These are phyloP conservation scores for Aspergillus neotritici DNA, from an alignment of 2,329 filamentous ascomycete species.

Conservation along the genomic window DNA sequence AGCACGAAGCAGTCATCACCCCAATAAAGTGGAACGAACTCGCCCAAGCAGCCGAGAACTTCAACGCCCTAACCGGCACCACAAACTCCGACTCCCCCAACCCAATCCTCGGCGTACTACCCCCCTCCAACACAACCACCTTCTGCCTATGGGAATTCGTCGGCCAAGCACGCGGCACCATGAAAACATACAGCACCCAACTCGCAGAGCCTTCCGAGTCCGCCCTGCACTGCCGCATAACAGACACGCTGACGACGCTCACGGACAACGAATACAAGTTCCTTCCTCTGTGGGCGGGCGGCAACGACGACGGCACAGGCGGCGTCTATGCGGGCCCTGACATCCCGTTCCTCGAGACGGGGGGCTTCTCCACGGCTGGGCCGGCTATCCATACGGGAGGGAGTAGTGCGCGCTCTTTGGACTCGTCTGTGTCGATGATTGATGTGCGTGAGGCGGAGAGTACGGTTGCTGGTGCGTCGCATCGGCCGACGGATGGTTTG, in stretches of 20 bases:
- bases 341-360: constrained; percentile 28
- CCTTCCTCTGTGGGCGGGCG: constrained; percentile 62
- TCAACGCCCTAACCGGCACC: no score
- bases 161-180: constrained; percentile 11
- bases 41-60: no score
- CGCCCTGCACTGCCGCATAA: constrained; percentile 17
- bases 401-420: constrained; percentile 17
- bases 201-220: constrained; percentile 14
- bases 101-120: no score
- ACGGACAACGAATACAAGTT: constrained; percentile 55
- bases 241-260: constrained; percentile 48
- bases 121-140: no score
- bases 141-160: constrained; percentile 18
- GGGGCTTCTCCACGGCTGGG: constrained; percentile 34
- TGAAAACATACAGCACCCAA: constrained; percentile 11
- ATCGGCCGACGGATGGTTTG: constrained; percentile 30
- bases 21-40: neutral
- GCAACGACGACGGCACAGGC: constrained; percentile 48
- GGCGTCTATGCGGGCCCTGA: constrained; percentile 42
- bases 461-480: constrained; percentile 33
- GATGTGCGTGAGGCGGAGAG: constrained; percentile 23
- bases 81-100: neutral
- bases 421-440: constrained; percentile 22
- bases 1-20: constrained; percentile 8
- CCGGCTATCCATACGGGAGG: constrained; percentile 27